Conservation (phyloP, 805 yeast genomes). For the Schizosaccharomyces lindneri region DNA sequence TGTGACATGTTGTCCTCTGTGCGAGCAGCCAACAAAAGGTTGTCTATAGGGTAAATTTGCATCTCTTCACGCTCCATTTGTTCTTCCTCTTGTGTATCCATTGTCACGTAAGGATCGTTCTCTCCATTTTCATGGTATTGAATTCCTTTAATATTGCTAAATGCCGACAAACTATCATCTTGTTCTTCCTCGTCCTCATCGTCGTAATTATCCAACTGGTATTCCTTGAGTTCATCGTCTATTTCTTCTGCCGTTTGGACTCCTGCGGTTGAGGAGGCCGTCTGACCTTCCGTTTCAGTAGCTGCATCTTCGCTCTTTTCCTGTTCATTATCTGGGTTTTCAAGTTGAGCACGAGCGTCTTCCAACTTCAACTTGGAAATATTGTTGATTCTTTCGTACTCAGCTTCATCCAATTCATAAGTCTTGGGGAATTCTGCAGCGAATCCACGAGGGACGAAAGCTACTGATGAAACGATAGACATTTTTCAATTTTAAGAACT, state of each 20-base stretch:
- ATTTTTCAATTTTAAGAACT: neutral
- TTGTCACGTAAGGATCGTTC: constrained; percentile 34
- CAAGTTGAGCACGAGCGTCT: constrained; percentile 44
- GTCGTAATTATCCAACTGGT: constrained; percentile 66
- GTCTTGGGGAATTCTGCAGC: constrained; percentile 81
- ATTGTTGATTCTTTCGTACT: constrained; percentile 67
- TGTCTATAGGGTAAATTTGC: constrained; percentile 75
- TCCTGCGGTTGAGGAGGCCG: constrained; percentile 1
- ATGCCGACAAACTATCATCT: constrained; percentile 24
- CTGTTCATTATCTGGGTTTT: neutral
- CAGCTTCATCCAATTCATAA: constrained; percentile 72
- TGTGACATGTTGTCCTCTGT: constrained; percentile 89
- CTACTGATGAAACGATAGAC: constrained; percentile 39
- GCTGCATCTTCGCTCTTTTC: constrained; percentile 12
- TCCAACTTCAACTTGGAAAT: constrained; percentile 62
- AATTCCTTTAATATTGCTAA: constrained; percentile 20
- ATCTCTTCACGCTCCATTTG: constrained; percentile 62
- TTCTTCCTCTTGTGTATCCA: constrained; percentile 26
- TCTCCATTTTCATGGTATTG: constrained; percentile 20
- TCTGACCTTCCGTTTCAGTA: constrained; percentile 6
- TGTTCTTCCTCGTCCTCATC: constrained; percentile 31
- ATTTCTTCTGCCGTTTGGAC: constrained; percentile 3
- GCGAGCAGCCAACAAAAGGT: constrained; percentile 67
- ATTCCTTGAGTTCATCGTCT: constrained; percentile 74
- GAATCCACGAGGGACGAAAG: constrained; percentile 91